Conservation (phyloP, 2,329 filamentous ascomycete species). For the Daldinia eschscholtzii region DNA sequence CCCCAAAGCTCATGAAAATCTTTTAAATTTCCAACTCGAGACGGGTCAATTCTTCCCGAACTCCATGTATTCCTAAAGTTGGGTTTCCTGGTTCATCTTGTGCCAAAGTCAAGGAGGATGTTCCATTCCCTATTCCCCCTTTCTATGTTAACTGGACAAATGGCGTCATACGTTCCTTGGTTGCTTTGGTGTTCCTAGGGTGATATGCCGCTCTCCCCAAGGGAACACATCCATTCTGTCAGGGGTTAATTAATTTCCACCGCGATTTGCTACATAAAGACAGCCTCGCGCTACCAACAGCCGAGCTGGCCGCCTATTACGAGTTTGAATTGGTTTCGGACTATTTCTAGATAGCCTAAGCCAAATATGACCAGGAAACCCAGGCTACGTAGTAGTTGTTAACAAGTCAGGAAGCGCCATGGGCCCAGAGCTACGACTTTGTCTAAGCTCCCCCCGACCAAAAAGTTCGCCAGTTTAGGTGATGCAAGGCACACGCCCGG, state of each 20-base stretch:
- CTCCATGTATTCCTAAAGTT: constrained; percentile 1
- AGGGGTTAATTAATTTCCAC: constrained; percentile 49
- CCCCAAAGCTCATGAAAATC: constrained; percentile 9
- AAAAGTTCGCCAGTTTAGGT: constrained; percentile 29
- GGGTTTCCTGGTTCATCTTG: constrained; percentile 11
- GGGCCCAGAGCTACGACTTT: constrained; percentile 26
- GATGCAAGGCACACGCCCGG: constrained; percentile 41
- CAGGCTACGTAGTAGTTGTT: constrained; percentile 20
- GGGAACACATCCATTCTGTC: constrained; percentile 29
- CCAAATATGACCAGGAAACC: constrained; percentile 22
- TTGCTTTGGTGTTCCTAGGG: constrained; percentile 30
- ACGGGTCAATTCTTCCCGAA: background rate
- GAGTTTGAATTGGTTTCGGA: constrained; percentile 33
- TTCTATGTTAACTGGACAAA: constrained; percentile 12
- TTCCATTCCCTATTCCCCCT: constrained; percentile 1
- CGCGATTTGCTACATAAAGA: constrained; percentile 41
- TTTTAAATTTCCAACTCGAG: background rate
- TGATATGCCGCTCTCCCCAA: constrained; percentile 29
- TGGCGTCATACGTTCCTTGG: constrained; percentile 32
- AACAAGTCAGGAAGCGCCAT: constrained; percentile 15
- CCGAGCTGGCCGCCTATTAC: constrained; percentile 41
- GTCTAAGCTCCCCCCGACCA: constrained; percentile 22
- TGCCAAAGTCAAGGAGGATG: constrained; percentile 23
- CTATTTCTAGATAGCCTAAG: constrained; percentile 16
- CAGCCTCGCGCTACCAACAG: constrained; percentile 46